Evolutionary conservation across 768 basidiomycete genomes (phyloP).

Genomic region (Lactarius psammicola): DNA sequence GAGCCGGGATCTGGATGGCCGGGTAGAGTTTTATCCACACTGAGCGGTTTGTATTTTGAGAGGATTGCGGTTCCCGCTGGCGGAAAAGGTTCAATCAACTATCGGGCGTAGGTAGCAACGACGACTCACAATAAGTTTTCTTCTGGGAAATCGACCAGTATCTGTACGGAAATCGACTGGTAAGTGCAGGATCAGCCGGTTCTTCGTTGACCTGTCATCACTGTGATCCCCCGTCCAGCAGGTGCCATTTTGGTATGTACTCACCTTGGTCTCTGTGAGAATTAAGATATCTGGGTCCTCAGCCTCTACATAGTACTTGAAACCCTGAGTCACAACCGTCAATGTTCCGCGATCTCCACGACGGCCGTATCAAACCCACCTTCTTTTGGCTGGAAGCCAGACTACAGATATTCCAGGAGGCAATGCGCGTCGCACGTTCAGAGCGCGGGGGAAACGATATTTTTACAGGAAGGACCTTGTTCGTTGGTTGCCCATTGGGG

Average conservation of each 20-base stretch:
- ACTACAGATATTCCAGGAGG: constrained; percentile 81
- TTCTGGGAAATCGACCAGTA: constrained; percentile 77
- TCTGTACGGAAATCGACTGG: constrained; percentile 60
- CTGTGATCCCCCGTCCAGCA: neutral
- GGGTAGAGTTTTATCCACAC: constrained; percentile 64
- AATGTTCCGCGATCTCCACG: constrained; percentile 2
- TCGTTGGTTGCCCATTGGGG: constrained; percentile 62
- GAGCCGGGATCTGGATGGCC: constrained; percentile 62
- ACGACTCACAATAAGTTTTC: constrained; percentile 68
- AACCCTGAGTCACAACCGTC: constrained; percentile 50
- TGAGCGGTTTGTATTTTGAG: constrained; percentile 71
- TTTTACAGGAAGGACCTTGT: constrained; percentile 64
- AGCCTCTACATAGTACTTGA: constrained; percentile 77
- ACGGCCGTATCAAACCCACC: constrained; percentile 39
- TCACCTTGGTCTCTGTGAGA: constrained; percentile 82
- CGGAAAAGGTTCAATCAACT: constrained; percentile 2
- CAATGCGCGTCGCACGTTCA: constrained; percentile 52
- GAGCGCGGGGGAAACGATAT: constrained; percentile 55
- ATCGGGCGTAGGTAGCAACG: neutral
- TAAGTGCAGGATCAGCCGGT: constrained; percentile 59
- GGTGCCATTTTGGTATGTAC: neutral
- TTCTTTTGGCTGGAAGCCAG: constrained; percentile 75
- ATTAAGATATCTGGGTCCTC: constrained; percentile 85
- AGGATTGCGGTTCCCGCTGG: constrained; percentile 80
- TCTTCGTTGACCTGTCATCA: constrained; percentile 62